Conservation (phyloP, 1,139 yeast genomes). For the Candida sp. region DNA sequence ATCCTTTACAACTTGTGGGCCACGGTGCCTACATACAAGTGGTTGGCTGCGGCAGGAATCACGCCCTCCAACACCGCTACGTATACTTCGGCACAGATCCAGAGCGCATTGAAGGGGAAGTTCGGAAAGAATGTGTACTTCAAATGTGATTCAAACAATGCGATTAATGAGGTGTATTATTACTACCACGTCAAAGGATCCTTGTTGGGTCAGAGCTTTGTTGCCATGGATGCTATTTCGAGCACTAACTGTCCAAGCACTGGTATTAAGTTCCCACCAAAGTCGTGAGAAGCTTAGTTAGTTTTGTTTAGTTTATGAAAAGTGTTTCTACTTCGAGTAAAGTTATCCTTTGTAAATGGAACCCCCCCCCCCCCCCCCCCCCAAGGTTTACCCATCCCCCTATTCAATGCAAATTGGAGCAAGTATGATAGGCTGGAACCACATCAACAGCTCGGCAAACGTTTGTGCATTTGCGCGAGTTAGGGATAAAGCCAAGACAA, state of each 20-base stretch:
- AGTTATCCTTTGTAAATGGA: too few species aligned
- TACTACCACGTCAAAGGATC: conserved; percentile 82
- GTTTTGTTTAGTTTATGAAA: too few species aligned
- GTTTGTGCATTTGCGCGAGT: too few species aligned
- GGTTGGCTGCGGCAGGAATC: conserved; percentile 69
- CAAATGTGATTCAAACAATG: conserved; percentile 62
- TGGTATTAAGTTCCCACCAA: conserved; percentile 80
- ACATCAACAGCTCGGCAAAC: too few species aligned
- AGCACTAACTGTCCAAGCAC: conserved; percentile 60
- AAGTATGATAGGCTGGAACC: too few species aligned
- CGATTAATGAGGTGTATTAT: conserved; percentile 89
- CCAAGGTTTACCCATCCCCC: too few species aligned
- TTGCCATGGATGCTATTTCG: conserved; percentile 62
- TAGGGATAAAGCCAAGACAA: too few species aligned
- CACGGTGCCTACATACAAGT: conserved; percentile 69
- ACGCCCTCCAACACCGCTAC: conserved; percentile 63
- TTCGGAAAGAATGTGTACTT: conserved; percentile 69
- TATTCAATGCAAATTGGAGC: too few species aligned
- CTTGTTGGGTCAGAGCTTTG: conserved; percentile 63
- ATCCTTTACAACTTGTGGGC: conserved; percentile 67
- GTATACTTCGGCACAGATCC: conserved; percentile 67
- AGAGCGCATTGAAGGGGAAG: conserved; percentile 59
- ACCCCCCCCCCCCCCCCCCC: too few species aligned
- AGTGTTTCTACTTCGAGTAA: too few species aligned
- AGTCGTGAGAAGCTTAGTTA: conserved; percentile 23